phyloP scores from a whole-genome alignment of 129 eudicot genomes.

The Chrysanthemum lavandulifolium region DNA sequence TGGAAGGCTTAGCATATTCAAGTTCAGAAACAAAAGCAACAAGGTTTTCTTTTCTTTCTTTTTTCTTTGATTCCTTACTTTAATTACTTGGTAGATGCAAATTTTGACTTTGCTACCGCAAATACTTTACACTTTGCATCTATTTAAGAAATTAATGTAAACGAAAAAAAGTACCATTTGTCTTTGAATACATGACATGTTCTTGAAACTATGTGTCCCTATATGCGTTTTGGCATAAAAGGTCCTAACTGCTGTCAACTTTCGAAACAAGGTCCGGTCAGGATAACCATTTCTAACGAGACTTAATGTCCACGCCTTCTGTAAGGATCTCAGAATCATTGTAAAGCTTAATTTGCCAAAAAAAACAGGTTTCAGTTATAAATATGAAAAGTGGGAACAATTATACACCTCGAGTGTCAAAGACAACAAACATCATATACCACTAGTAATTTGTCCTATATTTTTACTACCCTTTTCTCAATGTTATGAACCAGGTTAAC shows the following conservation, averaged over 20 bases:
- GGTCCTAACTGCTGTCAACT: background rate
- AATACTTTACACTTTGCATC: too few species aligned
- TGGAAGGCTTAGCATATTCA: too few species aligned
- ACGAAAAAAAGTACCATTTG: too few species aligned
- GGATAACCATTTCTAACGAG: background rate
- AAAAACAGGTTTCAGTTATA: background rate
- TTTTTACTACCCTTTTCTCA: background rate
- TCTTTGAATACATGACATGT: too few species aligned
- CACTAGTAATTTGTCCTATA: background rate
- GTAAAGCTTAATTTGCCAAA: background rate
- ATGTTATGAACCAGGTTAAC: conserved; percentile 25
- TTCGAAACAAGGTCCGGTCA: background rate
- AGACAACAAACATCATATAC: conserved; percentile 7
- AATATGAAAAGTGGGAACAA: background rate
- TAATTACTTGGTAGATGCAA: too few species aligned
- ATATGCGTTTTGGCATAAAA: background rate
- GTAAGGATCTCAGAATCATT: background rate
- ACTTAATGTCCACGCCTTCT: background rate
- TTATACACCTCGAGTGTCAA: background rate
- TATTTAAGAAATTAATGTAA: too few species aligned
- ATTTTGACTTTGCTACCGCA: too few species aligned
- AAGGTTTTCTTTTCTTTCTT: too few species aligned
- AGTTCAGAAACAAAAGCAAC: too few species aligned
- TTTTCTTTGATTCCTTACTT: too few species aligned
- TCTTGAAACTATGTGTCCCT: too few species aligned